phyloP scores from a whole-genome alignment of 257 asterid species.

The Euphrasia confusa region DNA sequence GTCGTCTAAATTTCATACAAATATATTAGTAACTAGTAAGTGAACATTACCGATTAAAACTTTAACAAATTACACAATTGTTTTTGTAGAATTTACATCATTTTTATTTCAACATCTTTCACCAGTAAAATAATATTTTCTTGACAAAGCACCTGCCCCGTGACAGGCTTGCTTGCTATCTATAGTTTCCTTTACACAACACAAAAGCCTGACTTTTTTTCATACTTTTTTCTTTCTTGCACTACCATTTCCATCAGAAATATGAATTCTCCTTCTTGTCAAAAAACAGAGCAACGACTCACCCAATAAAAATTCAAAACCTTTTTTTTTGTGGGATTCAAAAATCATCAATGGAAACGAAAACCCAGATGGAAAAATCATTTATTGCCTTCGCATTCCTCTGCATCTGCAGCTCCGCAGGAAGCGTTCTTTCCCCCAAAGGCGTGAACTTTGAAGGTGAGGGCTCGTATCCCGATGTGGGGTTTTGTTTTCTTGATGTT shows the following conservation, averaged over 20 bases:
- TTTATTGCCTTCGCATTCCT: constrained; percentile 34
- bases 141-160: constrained; percentile 64
- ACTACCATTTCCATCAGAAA: no score
- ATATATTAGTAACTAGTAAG: no score
- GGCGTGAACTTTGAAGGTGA: constrained; percentile 99
- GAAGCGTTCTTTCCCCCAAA: constrained; percentile 72
- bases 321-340: background rate
- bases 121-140: constrained; percentile 38
- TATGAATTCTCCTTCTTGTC: constrained; percentile 29
- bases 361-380: constrained; percentile 28
- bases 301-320: background rate
- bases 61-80: background rate
- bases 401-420: constrained; percentile 44
- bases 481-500: background rate
- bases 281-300: constrained; percentile 31
- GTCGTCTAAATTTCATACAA: no score
- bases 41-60: no score
- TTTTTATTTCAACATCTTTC: constrained; percentile 23
- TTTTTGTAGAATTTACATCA: constrained; percentile 27
- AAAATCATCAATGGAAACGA: constrained; percentile 27
- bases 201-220: constrained; percentile 29
- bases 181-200: constrained; percentile 54
- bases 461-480: background rate
- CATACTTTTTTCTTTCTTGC: constrained; percentile 30
- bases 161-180: constrained; percentile 60